Conservation (phyloP, 1,284 basidiomycete species). For the Trichosporon sp. region DNA sequence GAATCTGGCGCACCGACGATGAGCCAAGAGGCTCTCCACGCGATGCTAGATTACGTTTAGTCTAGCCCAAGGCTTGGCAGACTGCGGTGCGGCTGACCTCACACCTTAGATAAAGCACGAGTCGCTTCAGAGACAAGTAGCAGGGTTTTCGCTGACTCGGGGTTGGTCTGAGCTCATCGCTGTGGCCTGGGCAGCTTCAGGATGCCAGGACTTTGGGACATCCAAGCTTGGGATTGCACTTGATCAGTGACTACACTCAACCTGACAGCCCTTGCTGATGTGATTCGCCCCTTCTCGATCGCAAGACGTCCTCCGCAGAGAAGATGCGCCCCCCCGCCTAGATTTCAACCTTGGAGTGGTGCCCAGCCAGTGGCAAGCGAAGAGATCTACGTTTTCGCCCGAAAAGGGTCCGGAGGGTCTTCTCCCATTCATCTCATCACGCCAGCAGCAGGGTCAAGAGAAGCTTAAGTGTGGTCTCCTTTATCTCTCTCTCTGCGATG, state of each 20-base stretch:
- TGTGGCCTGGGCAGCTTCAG: neutral
- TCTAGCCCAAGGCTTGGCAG: neutral
- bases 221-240: neutral
- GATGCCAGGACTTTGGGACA: neutral
- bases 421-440: neutral
- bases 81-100: neutral
- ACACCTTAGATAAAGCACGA: neutral
- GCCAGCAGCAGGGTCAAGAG: neutral
- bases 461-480: neutral
- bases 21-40: neutral
- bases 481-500: neutral
- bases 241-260: neutral
- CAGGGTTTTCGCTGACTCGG: neutral
- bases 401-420: neutral
- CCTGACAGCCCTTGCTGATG: neutral
- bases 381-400: neutral
- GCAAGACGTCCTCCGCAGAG: too few relatives aligned
- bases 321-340: too few relatives aligned
- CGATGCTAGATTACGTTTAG: neutral
- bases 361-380: too few relatives aligned
- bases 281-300: neutral
- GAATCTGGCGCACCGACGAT: neutral
- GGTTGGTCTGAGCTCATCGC: neutral
- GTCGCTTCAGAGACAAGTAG: neutral
- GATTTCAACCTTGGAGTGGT: too few relatives aligned